Evolutionary conservation across 2,329 filamentous ascomycete species (phyloP), one percentile per base, ranked within the genome.

Genomic region (Dactylellina parvicollis): DNA sequence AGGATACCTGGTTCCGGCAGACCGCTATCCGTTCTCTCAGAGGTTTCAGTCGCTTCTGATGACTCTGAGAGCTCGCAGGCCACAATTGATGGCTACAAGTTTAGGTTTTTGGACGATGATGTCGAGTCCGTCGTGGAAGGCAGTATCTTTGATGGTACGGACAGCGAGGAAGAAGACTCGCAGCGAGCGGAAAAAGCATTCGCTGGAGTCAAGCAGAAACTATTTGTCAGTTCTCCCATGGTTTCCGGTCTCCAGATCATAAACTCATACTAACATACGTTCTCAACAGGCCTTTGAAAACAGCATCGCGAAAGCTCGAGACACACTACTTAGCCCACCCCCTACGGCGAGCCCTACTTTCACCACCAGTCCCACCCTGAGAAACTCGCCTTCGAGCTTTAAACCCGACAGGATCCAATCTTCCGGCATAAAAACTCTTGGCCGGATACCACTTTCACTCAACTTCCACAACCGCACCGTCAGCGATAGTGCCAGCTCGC

Each of bases 201-300:
- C 18, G 70, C 70, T 38, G 70, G 70, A n/a, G 70, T 74, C n/a
- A 74, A 69, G 34, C 61, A 74, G 57, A 74, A 69, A 38, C 62
- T 74, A n/a, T 62, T 60, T 40, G 70, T 74, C 38, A 42, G 61
- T 34, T 24, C 28, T 10, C 26, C 12, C 28, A 22, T 28, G 9
- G 24, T 32, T 28, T 36, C 8, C n/a, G n/a, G 2, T 10, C 10
- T 9, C n/a, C 0, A 18, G 7, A 3, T 46, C 7, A 18, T n/a
- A 22, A 24, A 50, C 4, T 22, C 18, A 40, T 36, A 32, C 40
- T 66, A 60, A 67, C 47, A n/a, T 40, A n/a, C 26, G 12, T 22
- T 36, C 1, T 30, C 30, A 50, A 66, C 20, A 74, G 70, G 70
- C 70, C n/a, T 74, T 74, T 42, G 70, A 74, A 16, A 67, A 56